Percentiles rank a stretch among this genome's conserved stretches.
These are phyloP conservation scores for Coemansia reversa DNA, from an alignment of 192 early-diverging fungal species.

Conservation along the genomic window DNA sequence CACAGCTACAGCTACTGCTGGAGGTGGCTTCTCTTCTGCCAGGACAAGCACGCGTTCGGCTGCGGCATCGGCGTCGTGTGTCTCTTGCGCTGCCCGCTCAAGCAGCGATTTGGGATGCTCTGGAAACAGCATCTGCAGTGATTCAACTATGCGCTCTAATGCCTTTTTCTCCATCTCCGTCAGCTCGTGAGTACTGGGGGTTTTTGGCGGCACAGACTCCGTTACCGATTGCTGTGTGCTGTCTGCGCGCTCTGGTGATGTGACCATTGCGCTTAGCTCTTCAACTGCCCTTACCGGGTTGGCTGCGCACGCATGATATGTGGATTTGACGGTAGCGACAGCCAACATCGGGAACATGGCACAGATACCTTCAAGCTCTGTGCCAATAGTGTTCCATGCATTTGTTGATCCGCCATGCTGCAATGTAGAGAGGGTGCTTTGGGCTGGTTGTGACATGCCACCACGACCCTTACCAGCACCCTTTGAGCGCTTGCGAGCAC, in stretches of 20 bases:
- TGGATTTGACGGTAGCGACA: conserved; percentile 22
- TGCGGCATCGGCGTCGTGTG: conserved; percentile 21
- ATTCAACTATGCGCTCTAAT: neutral
- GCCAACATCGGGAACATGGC: conserved; percentile 36
- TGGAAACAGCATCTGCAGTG: conserved; percentile 27
- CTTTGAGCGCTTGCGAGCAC: conserved; percentile 14
- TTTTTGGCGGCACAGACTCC: neutral
- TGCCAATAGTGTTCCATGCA: conserved; percentile 38
- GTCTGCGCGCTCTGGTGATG: neutral
- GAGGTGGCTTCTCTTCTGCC: neutral
- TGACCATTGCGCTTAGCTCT: conserved; percentile 14
- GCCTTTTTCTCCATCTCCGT: neutral
- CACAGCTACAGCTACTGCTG: neutral
- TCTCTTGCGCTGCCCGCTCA: conserved; percentile 16
- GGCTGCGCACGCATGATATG: conserved; percentile 41
- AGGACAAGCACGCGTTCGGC: conserved; percentile 21
- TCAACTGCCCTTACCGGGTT: conserved; percentile 13
- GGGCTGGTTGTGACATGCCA: too few relatives aligned
- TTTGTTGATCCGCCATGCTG: conserved; percentile 8
- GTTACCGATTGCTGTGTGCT: conserved; percentile 1
- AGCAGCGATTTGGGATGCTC: conserved; percentile 15
- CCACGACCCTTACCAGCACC: neutral
- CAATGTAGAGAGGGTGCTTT: too few relatives aligned
- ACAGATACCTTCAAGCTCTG: conserved; percentile 33
- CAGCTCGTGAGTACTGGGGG: neutral